phyloP scores from a whole-genome alignment of 768 basidiomycete species.

The Agrocybe chaxingu region DNA sequence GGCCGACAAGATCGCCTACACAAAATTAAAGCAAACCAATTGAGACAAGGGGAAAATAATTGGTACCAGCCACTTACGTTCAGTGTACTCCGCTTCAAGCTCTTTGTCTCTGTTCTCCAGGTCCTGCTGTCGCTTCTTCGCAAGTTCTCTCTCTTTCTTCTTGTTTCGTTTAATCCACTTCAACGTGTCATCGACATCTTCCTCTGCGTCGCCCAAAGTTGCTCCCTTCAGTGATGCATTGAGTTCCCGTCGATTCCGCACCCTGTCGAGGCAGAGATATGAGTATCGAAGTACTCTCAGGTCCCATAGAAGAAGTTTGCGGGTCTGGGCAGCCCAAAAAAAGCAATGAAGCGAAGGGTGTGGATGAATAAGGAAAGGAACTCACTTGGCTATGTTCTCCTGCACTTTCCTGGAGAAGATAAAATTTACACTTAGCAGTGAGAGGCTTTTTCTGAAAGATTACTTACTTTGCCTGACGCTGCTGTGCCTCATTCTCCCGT shows the following conservation, averaged over 20 bases:
- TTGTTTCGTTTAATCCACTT: conserved; percentile 92
- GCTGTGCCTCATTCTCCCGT: conserved; percentile 66
- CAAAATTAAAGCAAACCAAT: not conserved
- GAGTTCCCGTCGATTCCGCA: conserved; percentile 91
- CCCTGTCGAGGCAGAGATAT: conserved; percentile 58
- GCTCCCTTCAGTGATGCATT: conserved; percentile 88
- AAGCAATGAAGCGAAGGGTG: conserved; percentile 40
- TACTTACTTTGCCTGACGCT: conserved; percentile 74
- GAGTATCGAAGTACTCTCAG: conserved; percentile 34
- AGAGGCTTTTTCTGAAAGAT: conserved; percentile 1
- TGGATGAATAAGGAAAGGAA: conserved; percentile 26
- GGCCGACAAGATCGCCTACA: conserved; percentile 83
- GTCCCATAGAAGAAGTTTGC: conserved; percentile 17
- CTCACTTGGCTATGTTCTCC: conserved; percentile 88
- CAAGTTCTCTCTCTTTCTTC: conserved; percentile 88
- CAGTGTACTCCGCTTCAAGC: conserved; percentile 76
- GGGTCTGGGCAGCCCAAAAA: conserved; percentile 38
- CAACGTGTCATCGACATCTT: conserved; percentile 70
- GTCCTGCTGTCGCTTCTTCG: conserved; percentile 77
- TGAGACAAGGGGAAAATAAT: not conserved
- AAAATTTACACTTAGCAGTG: conserved; percentile 17
- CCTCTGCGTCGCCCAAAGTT: conserved; percentile 87
- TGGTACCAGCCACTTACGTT: conserved; percentile 54
- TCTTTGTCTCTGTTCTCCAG: conserved; percentile 81
- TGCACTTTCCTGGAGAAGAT: conserved; percentile 54